Evolutionary conservation across 331 rosid species (phyloP).

Genomic region (Telfairia occidentalis): DNA sequence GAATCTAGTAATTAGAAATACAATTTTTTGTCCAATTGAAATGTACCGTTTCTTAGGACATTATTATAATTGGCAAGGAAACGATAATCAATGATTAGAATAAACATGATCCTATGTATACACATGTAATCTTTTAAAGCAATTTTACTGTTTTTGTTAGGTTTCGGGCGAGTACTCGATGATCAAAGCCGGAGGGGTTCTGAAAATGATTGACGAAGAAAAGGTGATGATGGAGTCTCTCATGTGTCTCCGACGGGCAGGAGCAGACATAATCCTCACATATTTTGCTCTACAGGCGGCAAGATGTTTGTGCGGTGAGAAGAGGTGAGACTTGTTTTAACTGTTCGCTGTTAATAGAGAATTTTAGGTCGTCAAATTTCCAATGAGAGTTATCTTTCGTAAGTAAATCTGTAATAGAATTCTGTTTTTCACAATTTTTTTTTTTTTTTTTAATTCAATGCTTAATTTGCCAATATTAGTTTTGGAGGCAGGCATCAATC

Average conservation of each 20-base stretch:
- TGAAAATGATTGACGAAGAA: conserved; percentile 84
- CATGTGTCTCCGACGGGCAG: conserved; percentile 86
- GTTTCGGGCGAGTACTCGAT: conserved; percentile 95
- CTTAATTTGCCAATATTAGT: neutral
- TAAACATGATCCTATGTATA: neutral
- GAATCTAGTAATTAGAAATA: neutral
- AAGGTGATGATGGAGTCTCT: conserved; percentile 91
- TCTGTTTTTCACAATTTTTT: neutral
- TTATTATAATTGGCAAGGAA: no score
- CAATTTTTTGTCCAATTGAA: neutral
- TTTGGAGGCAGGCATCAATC: neutral
- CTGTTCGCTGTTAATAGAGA: neutral
- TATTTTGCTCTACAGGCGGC: conserved; percentile 94
- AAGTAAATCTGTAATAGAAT: neutral
- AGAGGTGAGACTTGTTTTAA: conserved; percentile 28
- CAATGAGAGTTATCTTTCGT: neutral
- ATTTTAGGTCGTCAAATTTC: neutral
- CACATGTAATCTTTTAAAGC: neutral
- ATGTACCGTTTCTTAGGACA: neutral
- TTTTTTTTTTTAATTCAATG: neutral
- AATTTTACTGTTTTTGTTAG: conserved; percentile 21
- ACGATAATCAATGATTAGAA: neutral
- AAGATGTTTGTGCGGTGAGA: conserved; percentile 65
- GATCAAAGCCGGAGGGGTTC: conserved; percentile 84
- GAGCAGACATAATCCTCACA: conserved; percentile 79